Evolutionary conservation across 306 rosid genomes (phyloP), one percentile per base, ranked within the genome.

Genomic region (Rosa multiflora): DNA sequence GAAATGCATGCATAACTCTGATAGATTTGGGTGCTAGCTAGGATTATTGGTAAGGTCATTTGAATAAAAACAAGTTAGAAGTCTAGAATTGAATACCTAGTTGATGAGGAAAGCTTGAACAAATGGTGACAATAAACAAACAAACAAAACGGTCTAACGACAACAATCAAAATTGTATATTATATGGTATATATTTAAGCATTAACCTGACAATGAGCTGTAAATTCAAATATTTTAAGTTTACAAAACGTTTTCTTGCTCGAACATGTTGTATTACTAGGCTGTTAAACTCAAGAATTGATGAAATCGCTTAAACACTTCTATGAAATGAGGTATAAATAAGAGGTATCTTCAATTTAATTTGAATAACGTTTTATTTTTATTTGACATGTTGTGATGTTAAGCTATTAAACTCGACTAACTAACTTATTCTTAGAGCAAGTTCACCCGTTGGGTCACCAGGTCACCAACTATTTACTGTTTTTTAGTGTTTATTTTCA

Each of bases 71-170:
- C 66, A 59, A 59, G 14, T 10, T 58, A 8, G 14, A 72, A n/a
- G 51, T 37, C 12, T 5, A 11, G 56, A 39, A 18, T 42, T 42
- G 55, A 74, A 56, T 26, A 56, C 63, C 63, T 40, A 14, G 62
- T 23, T 59, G 58, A 48, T 8, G 70, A 43, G 10, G 4, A 58
- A 56, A 74, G 68, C 69, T 29, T 29, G 32, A 1, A 68, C 69
- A 58, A 59, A 59, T 37, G 55, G 5, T 42, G 66, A 43, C 56
- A 75, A 43, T 5, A 42, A 75, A 6, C 26, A 58, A 43, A 44
- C 23, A 55, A 53, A 55, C 69, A 75, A 75, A 75, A 59, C 26
- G 70, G 12, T 32, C 56, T 43, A 43, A 43, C 69, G 26, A 48
- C 58, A 43, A 43, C 70, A 59, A 47, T 43, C 13, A 21, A n/a